Percentiles rank a stretch among this genome's conserved stretches.
phyloP scores from a whole-genome alignment of 352 stramenopile species.

The Pythium monospermum region DNA sequence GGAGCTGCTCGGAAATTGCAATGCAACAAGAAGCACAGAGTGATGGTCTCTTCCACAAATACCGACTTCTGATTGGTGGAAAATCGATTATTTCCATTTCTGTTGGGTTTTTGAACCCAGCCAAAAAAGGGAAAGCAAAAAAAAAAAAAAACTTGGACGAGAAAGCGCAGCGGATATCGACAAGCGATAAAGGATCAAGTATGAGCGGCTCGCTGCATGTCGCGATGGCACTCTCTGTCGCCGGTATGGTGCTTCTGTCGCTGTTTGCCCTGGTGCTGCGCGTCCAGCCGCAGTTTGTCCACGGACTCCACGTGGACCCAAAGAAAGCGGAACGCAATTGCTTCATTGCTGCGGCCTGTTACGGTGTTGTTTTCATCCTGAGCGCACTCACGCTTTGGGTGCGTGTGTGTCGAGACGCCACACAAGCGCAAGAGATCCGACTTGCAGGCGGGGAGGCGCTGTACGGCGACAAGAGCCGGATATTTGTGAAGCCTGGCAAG shows the following conservation, averaged over 20 bases:
- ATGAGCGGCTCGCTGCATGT: slow-evolving; percentile 30
- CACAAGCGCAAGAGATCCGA: not conserved
- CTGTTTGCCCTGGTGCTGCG: slow-evolving; percentile 52
- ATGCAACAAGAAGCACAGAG: no score
- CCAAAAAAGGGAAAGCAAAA: slow-evolving; percentile 1
- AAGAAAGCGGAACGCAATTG: slow-evolving; percentile 51
- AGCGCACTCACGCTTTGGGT: slow-evolving; percentile 22
- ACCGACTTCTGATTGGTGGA: slow-evolving; percentile 8
- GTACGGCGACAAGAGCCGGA: not conserved
- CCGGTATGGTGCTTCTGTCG: slow-evolving; percentile 45
- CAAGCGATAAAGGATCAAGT: not conserved
- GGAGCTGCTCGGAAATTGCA: no score
- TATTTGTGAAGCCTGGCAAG: slow-evolving; percentile 4
- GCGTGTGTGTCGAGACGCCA: slow-evolving; percentile 7
- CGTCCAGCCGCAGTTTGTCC: slow-evolving; percentile 53
- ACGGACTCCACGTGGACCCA: slow-evolving; percentile 39
- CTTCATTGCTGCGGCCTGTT: slow-evolving; percentile 47
- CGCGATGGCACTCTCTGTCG: slow-evolving; percentile 39
- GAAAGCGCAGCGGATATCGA: not conserved
- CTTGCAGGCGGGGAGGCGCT: slow-evolving; percentile 1
- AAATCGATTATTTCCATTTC: no score
- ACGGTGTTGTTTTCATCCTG: slow-evolving; percentile 39
- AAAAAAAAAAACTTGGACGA: not conserved
- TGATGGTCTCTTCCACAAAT: slow-evolving; percentile 17
- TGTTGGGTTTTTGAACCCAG: not conserved